A percentile compares a stretch with the other conserved stretches of the same genome.
These are phyloP conservation scores for Cyberlindnera samutprakarnensis DNA, from an alignment of 805 yeast species.

Conservation along the genomic window DNA sequence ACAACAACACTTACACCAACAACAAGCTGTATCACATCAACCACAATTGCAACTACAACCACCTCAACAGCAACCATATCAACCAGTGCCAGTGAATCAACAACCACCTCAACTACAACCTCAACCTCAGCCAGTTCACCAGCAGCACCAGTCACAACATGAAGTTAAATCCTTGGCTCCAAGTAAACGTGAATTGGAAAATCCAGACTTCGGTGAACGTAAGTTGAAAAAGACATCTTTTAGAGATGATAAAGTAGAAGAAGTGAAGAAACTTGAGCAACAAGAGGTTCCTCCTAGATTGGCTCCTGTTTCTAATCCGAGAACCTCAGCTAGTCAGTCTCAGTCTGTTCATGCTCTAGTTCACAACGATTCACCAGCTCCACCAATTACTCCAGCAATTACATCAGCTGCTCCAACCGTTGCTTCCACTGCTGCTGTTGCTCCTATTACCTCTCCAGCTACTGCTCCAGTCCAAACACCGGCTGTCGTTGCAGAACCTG, in stretches of 20 bases:
- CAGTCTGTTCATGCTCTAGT: no score
- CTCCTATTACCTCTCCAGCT: background rate
- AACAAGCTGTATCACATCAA: slow-evolving; percentile 8
- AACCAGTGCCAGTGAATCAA: slow-evolving; percentile 7
- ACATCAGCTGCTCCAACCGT: background rate
- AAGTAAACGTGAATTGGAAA: slow-evolving; percentile 12
- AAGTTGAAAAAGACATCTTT: slow-evolving; percentile 4
- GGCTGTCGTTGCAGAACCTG: background rate
- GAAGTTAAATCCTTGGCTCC: slow-evolving; percentile 6
- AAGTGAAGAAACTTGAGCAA: slow-evolving; percentile 3
- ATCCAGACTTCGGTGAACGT: slow-evolving; percentile 8
- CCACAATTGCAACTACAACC: slow-evolving; percentile 1
- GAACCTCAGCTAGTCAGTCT: no score
- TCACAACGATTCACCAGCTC: background rate
- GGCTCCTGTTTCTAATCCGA: no score
- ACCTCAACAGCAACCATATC: slow-evolving; percentile 3
- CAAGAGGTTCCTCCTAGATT: background rate
- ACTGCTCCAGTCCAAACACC: background rate
- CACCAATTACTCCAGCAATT: background rate
- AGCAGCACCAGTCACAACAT: slow-evolving; percentile 1
- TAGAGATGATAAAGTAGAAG: slow-evolving; percentile 2
- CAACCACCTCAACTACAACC: slow-evolving; percentile 9
- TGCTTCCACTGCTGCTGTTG: background rate
- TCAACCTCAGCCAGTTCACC: slow-evolving; percentile 1
- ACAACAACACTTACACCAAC: slow-evolving; percentile 5